Evolutionary conservation across 192 early-diverging fungal species (phyloP), one percentile per base, ranked within the genome.

Genomic region (Oehlia diaphana): DNA sequence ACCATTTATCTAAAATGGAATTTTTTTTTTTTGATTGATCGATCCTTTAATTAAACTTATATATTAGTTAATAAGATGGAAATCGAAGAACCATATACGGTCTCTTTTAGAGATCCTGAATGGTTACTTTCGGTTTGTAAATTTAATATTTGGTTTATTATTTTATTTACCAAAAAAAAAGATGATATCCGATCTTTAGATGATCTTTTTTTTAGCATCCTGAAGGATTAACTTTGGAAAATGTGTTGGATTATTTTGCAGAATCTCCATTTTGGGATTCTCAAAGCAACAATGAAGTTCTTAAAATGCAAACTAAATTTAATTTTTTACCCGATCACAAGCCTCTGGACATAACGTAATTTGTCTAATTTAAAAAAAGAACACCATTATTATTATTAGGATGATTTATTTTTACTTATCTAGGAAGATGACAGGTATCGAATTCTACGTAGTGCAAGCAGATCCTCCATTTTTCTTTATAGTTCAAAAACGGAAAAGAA

Each of bases 231-330:
- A 91, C 89, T 21, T 87, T 88, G 21, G 90, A 92, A 62, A 92
- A 92, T 79, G 92, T 93, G 2, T 84, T 94, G 0, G 92, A 94
- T 80, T 94, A 94, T 79, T 94, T 94, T 84, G 91, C 91, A 50
- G 84, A 88, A 78, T 94, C 93, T 31, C 93, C 93, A 9, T 94
- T 94, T 83, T 94, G 93, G 93, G 93, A 94, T 78, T 83, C 91
- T 16, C 86, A 90, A 31, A 90, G 92, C 85, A 94, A 94, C 80
- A 94, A 94, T 79, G 91, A 91, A 9, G 85, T 92, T 23, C 81
- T 94, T 6, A 83, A 86, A 72, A 94, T 94, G 93, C 93, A 94
- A 69, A 94, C 92, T 62, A 91, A 93, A 82, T 93, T 91, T 83
- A 94, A 92, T 72, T 49, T 77, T 94, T 31, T 68, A 87, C 71